A percentile compares a stretch with the other conserved stretches of the same genome.
Evolutionary conservation across 306 rosid genomes (phyloP).

Genomic region (Vachellia collinsii): DNA sequence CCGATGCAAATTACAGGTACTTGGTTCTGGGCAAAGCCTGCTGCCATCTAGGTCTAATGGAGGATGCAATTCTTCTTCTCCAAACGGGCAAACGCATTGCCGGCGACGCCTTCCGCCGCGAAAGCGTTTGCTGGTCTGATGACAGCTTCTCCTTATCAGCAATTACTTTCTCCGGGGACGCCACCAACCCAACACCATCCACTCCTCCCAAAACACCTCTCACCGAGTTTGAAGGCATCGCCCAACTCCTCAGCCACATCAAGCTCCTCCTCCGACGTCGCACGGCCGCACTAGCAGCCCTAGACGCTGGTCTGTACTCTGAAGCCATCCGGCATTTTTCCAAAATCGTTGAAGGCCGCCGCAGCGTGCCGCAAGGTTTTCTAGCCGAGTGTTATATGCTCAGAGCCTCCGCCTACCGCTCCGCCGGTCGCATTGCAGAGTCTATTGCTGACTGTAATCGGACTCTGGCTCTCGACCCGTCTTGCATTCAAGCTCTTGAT

Average conservation of each 20-base stretch:
- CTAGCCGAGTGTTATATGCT: conserved; percentile 87
- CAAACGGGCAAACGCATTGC: conserved; percentile 95
- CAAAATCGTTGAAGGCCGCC: conserved; percentile 92
- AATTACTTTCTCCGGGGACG: conserved; percentile 42
- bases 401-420: conserved; percentile 69
- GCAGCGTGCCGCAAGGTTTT: conserved; percentile 87
- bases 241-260: conserved; percentile 74
- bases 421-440: conserved; percentile 81
- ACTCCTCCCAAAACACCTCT: conserved; percentile 52
- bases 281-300: conserved; percentile 85
- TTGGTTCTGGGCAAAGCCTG: conserved; percentile 91
- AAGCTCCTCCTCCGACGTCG: conserved; percentile 86
- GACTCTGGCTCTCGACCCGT: conserved; percentile 76
- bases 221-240: conserved; percentile 58
- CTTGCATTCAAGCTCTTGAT: conserved; percentile 85
- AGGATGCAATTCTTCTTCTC: conserved; percentile 95
- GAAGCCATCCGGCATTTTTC: conserved; percentile 95
- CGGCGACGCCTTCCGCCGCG: conserved; percentile 85
- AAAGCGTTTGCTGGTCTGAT: conserved; percentile 85
- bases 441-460: conserved; percentile 89
- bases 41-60: conserved; percentile 90
- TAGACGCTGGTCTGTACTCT: conserved; percentile 76
- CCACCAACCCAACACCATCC: conserved; percentile 47
- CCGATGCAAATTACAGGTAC: conserved; percentile 53
- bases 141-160: conserved; percentile 71